These are phyloP conservation scores for Lenzites betulinus DNA, from an alignment of 768 basidiomycete genomes.

Conservation along the genomic window DNA sequence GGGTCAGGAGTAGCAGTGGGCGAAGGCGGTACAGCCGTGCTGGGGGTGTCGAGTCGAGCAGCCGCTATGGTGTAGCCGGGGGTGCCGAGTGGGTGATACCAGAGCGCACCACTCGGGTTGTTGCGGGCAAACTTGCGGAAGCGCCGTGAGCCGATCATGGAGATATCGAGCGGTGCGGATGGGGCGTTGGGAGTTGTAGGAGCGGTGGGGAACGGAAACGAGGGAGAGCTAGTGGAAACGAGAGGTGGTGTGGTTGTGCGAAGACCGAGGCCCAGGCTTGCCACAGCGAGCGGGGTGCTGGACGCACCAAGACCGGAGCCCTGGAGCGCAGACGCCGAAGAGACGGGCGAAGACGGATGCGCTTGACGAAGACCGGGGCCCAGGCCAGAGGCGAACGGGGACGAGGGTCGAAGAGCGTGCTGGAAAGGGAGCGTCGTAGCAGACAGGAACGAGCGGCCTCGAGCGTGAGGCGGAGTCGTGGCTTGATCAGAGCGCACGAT, in stretches of 20 bases:
- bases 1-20: neutral
- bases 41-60: neutral
- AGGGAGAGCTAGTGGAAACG: neutral
- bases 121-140: slow-evolving; percentile 6
- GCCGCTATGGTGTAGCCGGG: slow-evolving; percentile 5
- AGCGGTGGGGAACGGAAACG: neutral
- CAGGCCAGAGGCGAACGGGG: neutral
- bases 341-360: neutral
- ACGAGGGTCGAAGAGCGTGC: neutral
- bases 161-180: neutral
- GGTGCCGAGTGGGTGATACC: slow-evolving; percentile 8
- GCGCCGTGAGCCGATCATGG: neutral
- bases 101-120: neutral
- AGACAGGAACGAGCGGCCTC: neutral
- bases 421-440: neutral
- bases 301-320: neutral
- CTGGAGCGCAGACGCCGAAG: neutral
- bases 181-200: neutral
- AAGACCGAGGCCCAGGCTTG: neutral
- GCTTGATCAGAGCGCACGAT: neutral
- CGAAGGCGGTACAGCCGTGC: neutral
- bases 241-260: neutral
- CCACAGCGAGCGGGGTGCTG: neutral
- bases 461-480: neutral
- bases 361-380: neutral